A percentile compares a stretch with the other conserved stretches of the same genome.
Conservation (phyloP, 1,284 basidiomycete species). For the Pascua guehoae region DNA sequence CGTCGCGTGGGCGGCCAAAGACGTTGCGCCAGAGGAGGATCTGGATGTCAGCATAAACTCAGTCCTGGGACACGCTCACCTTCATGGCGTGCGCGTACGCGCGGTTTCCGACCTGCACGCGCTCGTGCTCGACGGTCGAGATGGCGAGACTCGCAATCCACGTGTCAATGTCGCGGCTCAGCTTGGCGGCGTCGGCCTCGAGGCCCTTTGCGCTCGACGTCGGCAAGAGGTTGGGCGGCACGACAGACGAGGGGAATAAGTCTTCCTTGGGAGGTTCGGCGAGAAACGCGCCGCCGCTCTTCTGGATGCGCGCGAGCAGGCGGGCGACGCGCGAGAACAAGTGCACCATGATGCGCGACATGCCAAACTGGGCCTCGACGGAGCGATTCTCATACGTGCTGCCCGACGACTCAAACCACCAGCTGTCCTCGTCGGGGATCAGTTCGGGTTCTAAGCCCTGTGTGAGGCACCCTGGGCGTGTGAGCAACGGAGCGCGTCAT, state of each 20-base stretch:
- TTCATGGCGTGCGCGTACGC: constrained; percentile 50
- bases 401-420: constrained; percentile 49
- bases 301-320: constrained; percentile 30
- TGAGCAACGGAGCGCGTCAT: constrained; percentile 30
- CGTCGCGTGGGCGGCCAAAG: constrained; percentile 47
- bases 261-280: constrained; percentile 17
- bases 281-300: constrained; percentile 16
- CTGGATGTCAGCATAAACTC: constrained; percentile 26
- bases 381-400: constrained; percentile 48
- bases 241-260: not conserved
- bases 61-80: constrained; percentile 24
- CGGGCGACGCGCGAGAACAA: constrained; percentile 38
- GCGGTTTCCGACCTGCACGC: constrained; percentile 49
- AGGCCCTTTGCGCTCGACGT: constrained; percentile 9
- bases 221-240: not conserved
- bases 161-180: constrained; percentile 45
- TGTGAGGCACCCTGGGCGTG: constrained; percentile 44
- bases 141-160: constrained; percentile 43
- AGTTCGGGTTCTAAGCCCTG: constrained; percentile 51
- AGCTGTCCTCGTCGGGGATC: constrained; percentile 48
- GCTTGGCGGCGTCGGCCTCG: constrained; percentile 31
- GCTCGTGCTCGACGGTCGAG: constrained; percentile 43
- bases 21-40: constrained; percentile 54
- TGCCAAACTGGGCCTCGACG: constrained; percentile 56
- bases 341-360: constrained; percentile 46